Conservation (phyloP, 2,329 filamentous ascomycete species). For the Dothiorella sarmentorum region DNA sequence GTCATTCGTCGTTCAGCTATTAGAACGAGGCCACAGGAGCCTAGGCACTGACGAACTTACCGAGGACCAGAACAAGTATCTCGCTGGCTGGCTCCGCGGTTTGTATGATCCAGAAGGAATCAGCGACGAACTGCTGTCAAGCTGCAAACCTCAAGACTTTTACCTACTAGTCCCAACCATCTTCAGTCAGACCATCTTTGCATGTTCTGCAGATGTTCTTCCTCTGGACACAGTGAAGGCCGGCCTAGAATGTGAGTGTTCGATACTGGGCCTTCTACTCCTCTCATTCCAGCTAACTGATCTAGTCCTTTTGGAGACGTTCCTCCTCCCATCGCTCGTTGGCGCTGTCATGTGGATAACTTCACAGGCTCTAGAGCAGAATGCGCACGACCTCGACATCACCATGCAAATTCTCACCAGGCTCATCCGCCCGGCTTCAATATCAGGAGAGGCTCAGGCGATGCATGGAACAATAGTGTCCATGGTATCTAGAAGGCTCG, state of each 20-base stretch:
- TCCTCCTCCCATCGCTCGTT: slow-evolving; percentile 73
- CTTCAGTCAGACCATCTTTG: slow-evolving; percentile 71
- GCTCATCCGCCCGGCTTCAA: slow-evolving; percentile 66
- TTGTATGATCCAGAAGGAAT: slow-evolving; percentile 70
- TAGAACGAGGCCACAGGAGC: slow-evolving; percentile 58
- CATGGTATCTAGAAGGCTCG: slow-evolving; percentile 66
- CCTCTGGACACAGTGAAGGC: slow-evolving; percentile 68
- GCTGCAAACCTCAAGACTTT: slow-evolving; percentile 78
- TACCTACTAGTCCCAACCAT: slow-evolving; percentile 74
- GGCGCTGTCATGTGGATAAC: slow-evolving; percentile 70
- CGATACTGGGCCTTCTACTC: not conserved
- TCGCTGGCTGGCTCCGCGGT: slow-evolving; percentile 72
- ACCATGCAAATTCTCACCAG: slow-evolving; percentile 70
- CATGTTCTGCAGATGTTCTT: slow-evolving; percentile 62
- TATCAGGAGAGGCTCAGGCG: slow-evolving; percentile 66
- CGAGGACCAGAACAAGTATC: slow-evolving; percentile 62
- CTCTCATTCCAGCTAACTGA: not conserved
- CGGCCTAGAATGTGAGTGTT: slow-evolving; percentile 67
- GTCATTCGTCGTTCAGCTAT: slow-evolving; percentile 66
- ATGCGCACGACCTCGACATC: slow-evolving; percentile 61
- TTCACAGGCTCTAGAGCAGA: slow-evolving; percentile 65
- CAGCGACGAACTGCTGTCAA: slow-evolving; percentile 76
- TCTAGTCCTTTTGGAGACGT: slow-evolving; percentile 71
- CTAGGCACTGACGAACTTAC: slow-evolving; percentile 59
- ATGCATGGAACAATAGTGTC: slow-evolving; percentile 71